phyloP scores from a whole-genome alignment of 2,329 filamentous ascomycete species.

The Phaeosphaeria sp. region DNA sequence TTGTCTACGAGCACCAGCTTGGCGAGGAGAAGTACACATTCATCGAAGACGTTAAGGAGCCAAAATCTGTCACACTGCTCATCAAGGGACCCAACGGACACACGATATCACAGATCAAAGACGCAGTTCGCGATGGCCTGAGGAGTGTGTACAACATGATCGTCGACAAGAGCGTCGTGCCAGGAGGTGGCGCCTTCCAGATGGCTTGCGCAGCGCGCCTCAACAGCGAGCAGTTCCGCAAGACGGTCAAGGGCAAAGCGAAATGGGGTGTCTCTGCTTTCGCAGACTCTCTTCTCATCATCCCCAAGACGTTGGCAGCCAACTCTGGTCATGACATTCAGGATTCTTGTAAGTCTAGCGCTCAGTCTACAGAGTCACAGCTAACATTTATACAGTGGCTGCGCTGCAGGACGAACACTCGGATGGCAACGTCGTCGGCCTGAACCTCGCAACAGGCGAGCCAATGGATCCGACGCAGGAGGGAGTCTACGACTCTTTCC shows the following conservation, averaged over 20 bases:
- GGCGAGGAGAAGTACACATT: conserved; percentile 99
- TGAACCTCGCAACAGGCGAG: conserved; percentile 85
- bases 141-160: conserved; percentile 99
- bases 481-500: conserved; percentile 95
- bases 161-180: conserved; percentile 94
- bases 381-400: conserved; percentile 66
- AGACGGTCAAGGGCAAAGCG: conserved; percentile 95
- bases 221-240: conserved; percentile 83
- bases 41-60: conserved; percentile 97
- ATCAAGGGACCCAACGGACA: conserved; percentile 98
- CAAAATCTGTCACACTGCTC: conserved; percentile 95
- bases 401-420: conserved; percentile 83
- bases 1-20: conserved; percentile 95
- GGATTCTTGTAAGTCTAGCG: conserved; percentile 76
- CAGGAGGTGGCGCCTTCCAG: conserved; percentile 94
- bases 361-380: neutral
- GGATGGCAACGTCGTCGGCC: conserved; percentile 84
- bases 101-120: conserved; percentile 95
- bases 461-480: conserved; percentile 94
- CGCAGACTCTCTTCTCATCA: conserved; percentile 90
- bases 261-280: conserved; percentile 96
- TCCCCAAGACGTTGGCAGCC: conserved; percentile 95
- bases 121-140: conserved; percentile 93
- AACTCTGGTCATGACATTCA: conserved; percentile 98
- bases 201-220: conserved; percentile 89